Conservation (phyloP, 805 yeast species). For the Hanseniaspora meyeri region DNA sequence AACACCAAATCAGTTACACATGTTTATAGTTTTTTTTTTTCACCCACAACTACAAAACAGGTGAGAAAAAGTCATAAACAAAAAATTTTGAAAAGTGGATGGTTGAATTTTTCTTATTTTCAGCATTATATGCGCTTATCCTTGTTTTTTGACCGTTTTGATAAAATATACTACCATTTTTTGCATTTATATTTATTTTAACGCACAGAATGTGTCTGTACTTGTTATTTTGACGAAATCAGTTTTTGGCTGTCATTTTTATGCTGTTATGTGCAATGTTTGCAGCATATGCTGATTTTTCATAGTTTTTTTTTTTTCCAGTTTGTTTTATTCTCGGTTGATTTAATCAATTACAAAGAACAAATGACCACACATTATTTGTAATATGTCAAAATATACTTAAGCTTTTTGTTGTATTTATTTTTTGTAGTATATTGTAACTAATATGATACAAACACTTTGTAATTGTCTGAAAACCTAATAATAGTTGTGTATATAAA, state of each 20-base stretch:
- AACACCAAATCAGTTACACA: neutral
- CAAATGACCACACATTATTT: neutral
- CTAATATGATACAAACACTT: too few species aligned
- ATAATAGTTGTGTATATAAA: neutral
- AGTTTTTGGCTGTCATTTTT: neutral
- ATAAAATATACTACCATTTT: too few species aligned
- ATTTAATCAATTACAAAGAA: neutral
- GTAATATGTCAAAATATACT: too few species aligned
- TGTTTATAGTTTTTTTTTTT: neutral
- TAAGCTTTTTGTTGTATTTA: too few species aligned
- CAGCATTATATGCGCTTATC: neutral
- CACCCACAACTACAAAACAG: neutral
- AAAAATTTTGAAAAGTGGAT: neutral
- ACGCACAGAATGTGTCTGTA: neutral
- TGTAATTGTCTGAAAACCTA: too few species aligned
- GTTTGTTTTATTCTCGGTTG: too few species aligned
- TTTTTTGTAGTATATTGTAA: too few species aligned
- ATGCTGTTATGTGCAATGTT: neutral
- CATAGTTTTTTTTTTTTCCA: neutral
- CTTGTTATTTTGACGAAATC: neutral
- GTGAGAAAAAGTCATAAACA: neutral
- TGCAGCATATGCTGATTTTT: neutral
- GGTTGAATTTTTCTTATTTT: neutral
- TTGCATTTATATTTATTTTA: neutral
- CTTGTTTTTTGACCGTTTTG: neutral